A percentile compares a stretch with the other conserved stretches of the same genome.
Conservation (phyloP, 306 rosid genomes). For the Sphenostylis stenocarpa region DNA sequence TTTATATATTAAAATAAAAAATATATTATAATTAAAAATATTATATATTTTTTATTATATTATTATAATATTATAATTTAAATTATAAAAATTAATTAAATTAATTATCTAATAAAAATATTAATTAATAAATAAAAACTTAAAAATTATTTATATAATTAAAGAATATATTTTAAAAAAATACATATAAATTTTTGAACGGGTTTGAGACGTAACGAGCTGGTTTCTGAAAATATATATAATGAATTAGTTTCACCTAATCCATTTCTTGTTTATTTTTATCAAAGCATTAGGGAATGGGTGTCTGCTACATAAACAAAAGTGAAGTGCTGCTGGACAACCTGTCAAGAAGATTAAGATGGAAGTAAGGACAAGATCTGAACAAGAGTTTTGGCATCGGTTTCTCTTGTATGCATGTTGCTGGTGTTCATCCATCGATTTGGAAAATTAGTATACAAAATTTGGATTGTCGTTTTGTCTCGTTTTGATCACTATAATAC, state of each 20-base stretch:
- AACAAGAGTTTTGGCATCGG: background rate
- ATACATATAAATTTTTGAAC: too few relatives aligned
- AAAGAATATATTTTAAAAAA: too few relatives aligned
- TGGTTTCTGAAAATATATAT: too few relatives aligned
- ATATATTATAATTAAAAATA: too few relatives aligned
- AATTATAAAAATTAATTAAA: too few relatives aligned
- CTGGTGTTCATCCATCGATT: background rate
- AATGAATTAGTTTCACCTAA: constrained; percentile 28
- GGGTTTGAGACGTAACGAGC: too few relatives aligned
- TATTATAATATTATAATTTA: too few relatives aligned
- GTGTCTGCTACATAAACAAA: background rate
- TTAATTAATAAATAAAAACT: too few relatives aligned
- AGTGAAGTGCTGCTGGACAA: constrained; percentile 28
- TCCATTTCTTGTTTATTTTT: background rate
- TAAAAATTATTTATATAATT: too few relatives aligned
- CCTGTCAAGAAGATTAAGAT: background rate
- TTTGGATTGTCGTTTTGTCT: constrained; percentile 2
- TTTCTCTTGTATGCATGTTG: background rate
- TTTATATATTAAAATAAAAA: too few relatives aligned
- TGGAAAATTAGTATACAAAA: background rate
- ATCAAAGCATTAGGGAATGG: background rate
- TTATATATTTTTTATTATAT: too few relatives aligned
- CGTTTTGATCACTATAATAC: constrained; percentile 12
- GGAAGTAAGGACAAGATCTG: constrained; percentile 16
- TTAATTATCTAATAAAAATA: too few relatives aligned